Base-by-base conservation (phyloP, 2,329 filamentous ascomycete species). In the Colletotrichum viniferum region DNA sequence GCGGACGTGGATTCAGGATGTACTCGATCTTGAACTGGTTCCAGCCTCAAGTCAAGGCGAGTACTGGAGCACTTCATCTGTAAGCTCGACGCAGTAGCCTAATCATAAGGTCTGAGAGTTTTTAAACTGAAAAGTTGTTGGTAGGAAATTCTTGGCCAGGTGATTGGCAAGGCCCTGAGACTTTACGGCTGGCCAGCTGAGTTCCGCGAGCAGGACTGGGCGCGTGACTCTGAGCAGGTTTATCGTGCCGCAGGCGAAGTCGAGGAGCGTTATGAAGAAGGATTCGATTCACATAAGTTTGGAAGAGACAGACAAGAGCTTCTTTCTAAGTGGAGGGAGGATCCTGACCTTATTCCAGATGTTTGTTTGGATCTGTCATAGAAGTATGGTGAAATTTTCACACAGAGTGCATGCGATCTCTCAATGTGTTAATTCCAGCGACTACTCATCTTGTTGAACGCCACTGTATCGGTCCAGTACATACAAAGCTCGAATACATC, bases 191-290 rank as follows among this genome's bases (percentile, higher is more conserved):
- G 71, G 71, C 71, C 71, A n/a, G 32, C 26, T 21, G 28, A 52
- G 7, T 73, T 73, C 34, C 71, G 64, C 28, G 71, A 68, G 16
- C 38, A 69, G 43, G 64, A 68, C 36, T 73, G 71, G 71, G 64
- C 64, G 28, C 55, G 63, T 21, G 71, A 69, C 61, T 58, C 61
- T 9, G 69, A 67, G 43, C 61, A 64, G 30, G 12, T 72, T 43
- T 65, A 72, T 38, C 32, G 9, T 32, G 69, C 69, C 26, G 38
- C 61, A 21, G 30, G 26, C 32, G 48, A 66, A 43, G 60, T 72
- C 4, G 48, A 60, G 32, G 24, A 38, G 34, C 48, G 60, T 66
- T 52, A 72, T 16, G 69, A 72, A 26, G 43, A 65, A 16, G 65
- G 13, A 16, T 70, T 70, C 7, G 36, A 70, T 70, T 43, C 58